These are phyloP conservation scores for Rhododendron vialii DNA, from an alignment of 148 eudicot genomes.

Conservation along the genomic window DNA sequence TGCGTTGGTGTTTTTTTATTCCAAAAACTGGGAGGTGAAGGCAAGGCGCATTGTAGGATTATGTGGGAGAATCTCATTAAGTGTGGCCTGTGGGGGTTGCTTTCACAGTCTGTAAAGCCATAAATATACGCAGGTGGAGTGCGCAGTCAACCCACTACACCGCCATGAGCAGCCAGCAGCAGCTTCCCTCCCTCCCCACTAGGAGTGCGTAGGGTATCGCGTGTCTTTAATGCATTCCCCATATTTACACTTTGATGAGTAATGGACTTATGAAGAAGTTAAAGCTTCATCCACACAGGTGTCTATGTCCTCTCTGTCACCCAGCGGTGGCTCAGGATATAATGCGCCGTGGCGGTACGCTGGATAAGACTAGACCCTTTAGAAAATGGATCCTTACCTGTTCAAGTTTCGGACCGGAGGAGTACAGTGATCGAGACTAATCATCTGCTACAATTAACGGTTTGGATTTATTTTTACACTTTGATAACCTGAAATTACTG, in stretches of 20 bases:
- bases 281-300: not conserved
- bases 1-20: not conserved
- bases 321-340: not conserved
- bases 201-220: conserved; percentile 7
- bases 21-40: not conserved
- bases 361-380: not conserved
- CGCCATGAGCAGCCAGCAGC: not conserved
- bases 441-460: no score
- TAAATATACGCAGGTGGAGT: conserved; percentile 31
- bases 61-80: conserved; percentile 19
- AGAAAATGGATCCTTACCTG: no score
- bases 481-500: no score
- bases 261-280: not conserved
- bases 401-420: no score
- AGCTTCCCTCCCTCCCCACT: not conserved
- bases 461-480: no score
- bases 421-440: no score
- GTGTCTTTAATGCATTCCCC: conserved; percentile 17
- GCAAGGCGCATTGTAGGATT: conserved; percentile 5
- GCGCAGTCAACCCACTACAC: conserved; percentile 34
- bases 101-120: conserved; percentile 23
- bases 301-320: not conserved
- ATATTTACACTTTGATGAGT: conserved; percentile 1
- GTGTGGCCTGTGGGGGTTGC: conserved; percentile 14
- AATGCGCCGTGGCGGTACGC: not conserved